Evolutionary conservation across 495 filamentous ascomycete genomes (phyloP).

Genomic region (Delitschia confertaspora): DNA sequence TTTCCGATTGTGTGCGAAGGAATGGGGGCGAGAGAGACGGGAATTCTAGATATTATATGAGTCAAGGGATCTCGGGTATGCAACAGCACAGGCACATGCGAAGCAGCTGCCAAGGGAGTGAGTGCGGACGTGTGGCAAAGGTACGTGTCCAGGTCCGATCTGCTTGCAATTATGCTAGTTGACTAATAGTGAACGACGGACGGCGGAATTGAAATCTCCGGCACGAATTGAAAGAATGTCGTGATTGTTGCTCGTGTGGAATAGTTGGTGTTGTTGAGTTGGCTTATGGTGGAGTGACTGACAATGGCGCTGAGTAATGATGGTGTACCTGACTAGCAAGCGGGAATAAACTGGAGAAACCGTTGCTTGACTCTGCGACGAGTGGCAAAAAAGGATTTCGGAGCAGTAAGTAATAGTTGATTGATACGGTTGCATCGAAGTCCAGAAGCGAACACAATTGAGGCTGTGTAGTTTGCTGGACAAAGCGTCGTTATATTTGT

Average conservation of each 20-base stretch:
- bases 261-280: neutral
- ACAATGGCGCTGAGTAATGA: too few species aligned
- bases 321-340: too few species aligned
- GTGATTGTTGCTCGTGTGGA: neutral
- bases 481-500: too few species aligned
- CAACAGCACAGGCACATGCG: conserved; percentile 14
- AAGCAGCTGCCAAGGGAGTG: conserved; percentile 1
- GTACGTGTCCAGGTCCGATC: conserved; percentile 12
- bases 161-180: too few species aligned
- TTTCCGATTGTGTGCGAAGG: conserved; percentile 20
- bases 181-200: too few species aligned
- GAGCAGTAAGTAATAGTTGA: too few species aligned
- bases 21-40: conserved; percentile 2
- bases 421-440: too few species aligned
- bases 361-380: too few species aligned
- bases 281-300: neutral
- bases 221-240: neutral
- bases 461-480: too few species aligned
- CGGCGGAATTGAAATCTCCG: neutral
- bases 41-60: conserved; percentile 13
- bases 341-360: too few species aligned
- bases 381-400: too few species aligned
- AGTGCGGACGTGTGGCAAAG: conserved; percentile 8
- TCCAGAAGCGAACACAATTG: too few species aligned
- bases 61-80: neutral